phyloP scores from a whole-genome alignment of 192 early-diverging fungal species.

The Linnemannia elongata region DNA sequence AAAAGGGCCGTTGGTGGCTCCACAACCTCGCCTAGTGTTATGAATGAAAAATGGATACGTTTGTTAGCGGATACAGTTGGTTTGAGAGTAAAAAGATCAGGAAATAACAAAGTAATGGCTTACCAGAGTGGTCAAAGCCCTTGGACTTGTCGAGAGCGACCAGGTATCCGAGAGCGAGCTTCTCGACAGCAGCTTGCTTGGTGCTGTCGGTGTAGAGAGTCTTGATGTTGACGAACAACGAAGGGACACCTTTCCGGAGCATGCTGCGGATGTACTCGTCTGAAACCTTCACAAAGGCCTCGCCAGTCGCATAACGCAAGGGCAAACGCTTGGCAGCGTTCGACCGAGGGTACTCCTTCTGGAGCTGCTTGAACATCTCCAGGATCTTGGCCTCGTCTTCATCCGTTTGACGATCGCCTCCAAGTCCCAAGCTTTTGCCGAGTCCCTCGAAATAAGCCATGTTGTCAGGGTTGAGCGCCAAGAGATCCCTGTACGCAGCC shows the following conservation, averaged over 20 bases:
- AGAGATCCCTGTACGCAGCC: slow-evolving; percentile 76
- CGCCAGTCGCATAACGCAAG: slow-evolving; percentile 78
- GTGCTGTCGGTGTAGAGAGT: slow-evolving; percentile 71
- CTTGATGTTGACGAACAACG: slow-evolving; percentile 86
- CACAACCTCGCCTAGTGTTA: slow-evolving; percentile 52
- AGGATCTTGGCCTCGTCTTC: slow-evolving; percentile 43
- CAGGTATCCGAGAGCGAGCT: slow-evolving; percentile 71
- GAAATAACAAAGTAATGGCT: not conserved
- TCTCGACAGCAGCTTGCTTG: slow-evolving; percentile 77
- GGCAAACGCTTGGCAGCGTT: slow-evolving; percentile 82
- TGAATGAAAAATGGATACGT: too few species aligned
- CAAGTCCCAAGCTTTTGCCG: slow-evolving; percentile 63
- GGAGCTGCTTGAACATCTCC: slow-evolving; percentile 53
- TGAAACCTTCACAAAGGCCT: slow-evolving; percentile 67
- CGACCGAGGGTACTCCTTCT: slow-evolving; percentile 81
- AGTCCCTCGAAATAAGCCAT: slow-evolving; percentile 77
- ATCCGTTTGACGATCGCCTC: slow-evolving; percentile 14
- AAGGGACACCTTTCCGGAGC: slow-evolving; percentile 95
- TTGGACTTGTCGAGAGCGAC: slow-evolving; percentile 57
- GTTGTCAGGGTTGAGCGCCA: slow-evolving; percentile 86
- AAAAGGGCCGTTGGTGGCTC: slow-evolving; percentile 82
- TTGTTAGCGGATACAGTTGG: not conserved
- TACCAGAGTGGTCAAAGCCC: slow-evolving; percentile 56
- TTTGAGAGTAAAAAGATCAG: not conserved
- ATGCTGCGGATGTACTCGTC: slow-evolving; percentile 75